Evolutionary conservation across 805 yeast genomes (phyloP), one percentile per base, ranked within the genome.

Genomic region (Pichia gijzeniarum): DNA sequence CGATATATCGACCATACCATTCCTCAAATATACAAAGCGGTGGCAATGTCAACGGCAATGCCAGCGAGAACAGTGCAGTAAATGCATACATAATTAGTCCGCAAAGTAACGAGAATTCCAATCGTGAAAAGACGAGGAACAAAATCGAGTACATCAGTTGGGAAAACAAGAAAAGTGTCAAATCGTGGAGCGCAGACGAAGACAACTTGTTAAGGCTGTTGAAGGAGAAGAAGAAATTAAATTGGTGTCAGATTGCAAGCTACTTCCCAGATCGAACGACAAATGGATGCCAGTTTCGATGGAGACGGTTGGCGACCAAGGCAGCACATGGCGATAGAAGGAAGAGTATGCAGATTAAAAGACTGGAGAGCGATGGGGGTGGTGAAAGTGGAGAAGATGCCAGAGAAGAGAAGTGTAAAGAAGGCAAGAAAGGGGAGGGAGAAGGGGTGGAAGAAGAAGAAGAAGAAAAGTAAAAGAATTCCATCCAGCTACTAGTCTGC

Each of bases 271-370:
- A 81, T 60, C 68, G 95, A 57, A 87, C 95, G 2, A 88, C 95
- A 22, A 87, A 85, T 59, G 95, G 93, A 2, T 85, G 95, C 56
- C 95, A 85, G 65, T 85, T 85, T 59, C 75, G 95, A 54, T 86
- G 56, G 54, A 44, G 54, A 30, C 20, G 54, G n/a, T 20, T 52
- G 9, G 47, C 36, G 5, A 43, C 36, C 19, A 30, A 40, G 18
- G 30, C 16, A 12, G 17, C 10, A 10, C 28, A 25, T n/a, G n/a
- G n/a, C 28, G 9, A 25, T 6, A 25, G 28, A 25, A 10, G 28
- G 28, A 25, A 25, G 10, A 25, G 28, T 25, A 10, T 10, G 10
- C 28, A 25, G 10, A 25, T 25, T 10, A 25, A 10, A 25, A 25
- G 10, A 25, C 6, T 25, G 28, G 28, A 25, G 6, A 25, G 6